Base-by-base conservation (phyloP, 2,329 filamentous ascomycete species). In the Neocucurbitaria cava region DNA sequence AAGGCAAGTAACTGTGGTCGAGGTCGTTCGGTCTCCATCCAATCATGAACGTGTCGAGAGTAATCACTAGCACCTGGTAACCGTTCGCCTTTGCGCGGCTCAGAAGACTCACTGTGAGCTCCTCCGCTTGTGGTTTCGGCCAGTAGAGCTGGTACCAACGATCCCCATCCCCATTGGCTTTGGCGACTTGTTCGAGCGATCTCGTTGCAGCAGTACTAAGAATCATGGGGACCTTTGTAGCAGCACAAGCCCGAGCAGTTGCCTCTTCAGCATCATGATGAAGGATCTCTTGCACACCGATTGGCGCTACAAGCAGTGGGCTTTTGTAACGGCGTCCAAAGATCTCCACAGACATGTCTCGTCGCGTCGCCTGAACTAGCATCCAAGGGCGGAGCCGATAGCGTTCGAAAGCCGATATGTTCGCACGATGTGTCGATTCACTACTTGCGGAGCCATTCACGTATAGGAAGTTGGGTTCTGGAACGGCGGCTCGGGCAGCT, bases 121-220 rank as follows among this genome's bases (percentile, higher is more conserved):
- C 83, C 47, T 91, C 82, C 49, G 85, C 83, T 18, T 81, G 76
- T 0, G 87, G 86, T 80, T 80, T 77, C 0, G 89, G 89, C 87
- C 88, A 91, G 76, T 92, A 92, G 0, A 92, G 81, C 69, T 92
- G 89, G 70, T 83, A 92, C 87, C 88, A 92, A 10, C 87, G 78
- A 28, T 82, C 78, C 1, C 85, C 84, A 5, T 82, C 75, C 0
- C 82, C 83, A 46, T 82, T 85, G 0, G 85, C 85, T 7, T 78
- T 66, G 0, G 86, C 87, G 0, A 90, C 83, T 45, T 91, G 84
- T 69, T 91, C 88, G 53, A 91, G 88, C 0, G 82, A 83, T 28
- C 82, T 80, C 2, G 83, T 83, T 3, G 85, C 82, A 1, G 89
- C 88, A 1, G 89, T 91, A 56, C 83, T 87, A 44, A 91, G 77